Base-by-base conservation (phyloP, 164 flowering plant species). In the Warburgia ugandensis region DNA sequence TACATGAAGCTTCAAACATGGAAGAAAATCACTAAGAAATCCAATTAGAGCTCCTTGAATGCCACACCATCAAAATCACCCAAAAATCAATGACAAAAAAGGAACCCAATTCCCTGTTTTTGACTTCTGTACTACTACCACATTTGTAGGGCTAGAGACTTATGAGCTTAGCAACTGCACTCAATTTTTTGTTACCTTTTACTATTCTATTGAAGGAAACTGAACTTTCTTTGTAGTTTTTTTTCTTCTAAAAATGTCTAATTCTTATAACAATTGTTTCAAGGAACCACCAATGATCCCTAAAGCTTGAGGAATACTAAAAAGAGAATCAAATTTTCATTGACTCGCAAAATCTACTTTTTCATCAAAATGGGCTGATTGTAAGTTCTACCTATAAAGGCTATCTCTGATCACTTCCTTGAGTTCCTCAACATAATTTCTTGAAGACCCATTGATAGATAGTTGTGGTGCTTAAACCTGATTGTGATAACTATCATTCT, bases 81-180 rank as follows among this genome's bases (percentile, higher is more conserved):
- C n/a, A n/a, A n/a, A n/a, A n/a, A n/a, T n/a, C n/a, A n/a, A n/a
- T n/a, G n/a, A n/a, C n/a, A n/a, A n/a, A n/a, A n/a, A n/a, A n/a
- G n/a, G n/a, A n/a, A n/a, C n/a, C n/a, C n/a, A n/a, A n/a, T n/a
- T n/a, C n/a, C n/a, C n/a, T n/a, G n/a, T n/a, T n/a, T n/a, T n/a
- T n/a, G n/a, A n/a, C n/a, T n/a, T n/a, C n/a, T n/a, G n/a, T n/a
- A n/a, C n/a, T n/a, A n/a, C n/a, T n/a, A n/a, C n/a, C n/a, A n/a
- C n/a, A n/a, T n/a, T n/a, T n/a, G n/a, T n/a, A n/a, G n/a, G n/a
- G n/a, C n/a, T n/a, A n/a, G n/a, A 88, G 63, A 55, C 94, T 94
- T 91, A 88, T 82, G 4, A 88, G 83, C 74, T 77, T 84, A n/a
- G 96, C 94, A n/a, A 88, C 75, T 68, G 84, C 54, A 64, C 67